A percentile compares a stretch with the other conserved stretches of the same genome.
phyloP scores from a whole-genome alignment of 805 yeast species.

The Diddensiella santjacobensis region DNA sequence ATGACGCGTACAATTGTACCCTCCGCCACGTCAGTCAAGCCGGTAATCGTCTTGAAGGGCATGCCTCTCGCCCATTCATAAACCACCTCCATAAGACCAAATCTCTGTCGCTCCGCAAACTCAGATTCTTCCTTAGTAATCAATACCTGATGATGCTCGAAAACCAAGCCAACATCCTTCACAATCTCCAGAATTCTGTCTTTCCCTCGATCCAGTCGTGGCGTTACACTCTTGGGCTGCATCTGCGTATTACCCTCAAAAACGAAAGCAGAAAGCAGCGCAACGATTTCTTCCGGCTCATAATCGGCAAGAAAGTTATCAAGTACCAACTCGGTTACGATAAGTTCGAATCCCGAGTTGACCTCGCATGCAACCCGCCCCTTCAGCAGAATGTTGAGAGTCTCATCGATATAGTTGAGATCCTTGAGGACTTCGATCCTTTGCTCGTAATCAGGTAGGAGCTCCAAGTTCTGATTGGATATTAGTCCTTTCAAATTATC shows the following conservation, averaged over 20 bases:
- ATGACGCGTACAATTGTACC: constrained; percentile 97
- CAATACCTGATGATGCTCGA: constrained; percentile 63
- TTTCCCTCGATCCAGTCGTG: constrained; percentile 64
- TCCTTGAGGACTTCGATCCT: constrained; percentile 71
- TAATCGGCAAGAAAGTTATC: constrained; percentile 91
- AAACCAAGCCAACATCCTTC: constrained; percentile 55
- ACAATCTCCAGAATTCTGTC: constrained; percentile 67
- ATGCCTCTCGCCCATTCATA: constrained; percentile 98
- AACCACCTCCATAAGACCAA: constrained; percentile 87
- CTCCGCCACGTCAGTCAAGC: constrained; percentile 83
- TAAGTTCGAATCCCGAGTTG: constrained; percentile 78
- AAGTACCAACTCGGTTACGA: constrained; percentile 80
- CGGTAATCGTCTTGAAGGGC: constrained; percentile 88
- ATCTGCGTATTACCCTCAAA: constrained; percentile 78
- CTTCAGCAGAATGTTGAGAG: constrained; percentile 70
- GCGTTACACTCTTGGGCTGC: constrained; percentile 73
- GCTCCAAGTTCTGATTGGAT: constrained; percentile 83
- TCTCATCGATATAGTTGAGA: constrained; percentile 75
- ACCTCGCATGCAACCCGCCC: constrained; percentile 91
- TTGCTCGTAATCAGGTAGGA: constrained; percentile 91
- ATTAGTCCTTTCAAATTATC: constrained; percentile 54
- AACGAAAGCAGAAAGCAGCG: constrained; percentile 84
- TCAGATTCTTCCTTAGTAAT: constrained; percentile 81
- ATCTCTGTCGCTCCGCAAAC: constrained; percentile 77
- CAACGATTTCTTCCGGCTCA: constrained; percentile 96